phyloP scores from a whole-genome alignment of 768 basidiomycete species.

The Hebeloma cylindrosporum region DNA sequence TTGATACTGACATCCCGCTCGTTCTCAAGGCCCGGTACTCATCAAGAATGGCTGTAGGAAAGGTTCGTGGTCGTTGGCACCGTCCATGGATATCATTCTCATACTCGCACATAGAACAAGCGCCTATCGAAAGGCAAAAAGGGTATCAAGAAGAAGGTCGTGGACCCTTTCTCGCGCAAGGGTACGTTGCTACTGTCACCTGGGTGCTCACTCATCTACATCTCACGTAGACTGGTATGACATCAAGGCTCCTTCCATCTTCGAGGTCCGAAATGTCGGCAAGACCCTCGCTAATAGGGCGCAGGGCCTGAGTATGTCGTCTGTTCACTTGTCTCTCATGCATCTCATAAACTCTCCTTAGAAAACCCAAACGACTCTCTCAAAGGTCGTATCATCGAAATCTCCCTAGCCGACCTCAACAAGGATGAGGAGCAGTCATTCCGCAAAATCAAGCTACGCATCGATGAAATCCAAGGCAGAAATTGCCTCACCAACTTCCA shows the following conservation, averaged over 20 bases:
- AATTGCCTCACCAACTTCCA: slow-evolving; percentile 99
- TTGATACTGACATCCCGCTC: slow-evolving; percentile 41
- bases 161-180: slow-evolving; percentile 99
- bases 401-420: slow-evolving; percentile 96
- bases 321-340: not conserved
- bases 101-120: slow-evolving; percentile 71
- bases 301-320: slow-evolving; percentile 95
- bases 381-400: slow-evolving; percentile 94
- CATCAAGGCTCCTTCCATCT: slow-evolving; percentile 97
- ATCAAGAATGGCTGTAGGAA: slow-evolving; percentile 83
- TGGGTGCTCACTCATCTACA: not conserved
- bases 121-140: slow-evolving; percentile 97
- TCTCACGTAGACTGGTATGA: slow-evolving; percentile 88
- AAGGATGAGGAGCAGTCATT: slow-evolving; percentile 99
- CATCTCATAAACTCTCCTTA: slow-evolving; percentile 29
- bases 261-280: slow-evolving; percentile 94
- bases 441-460: slow-evolving; percentile 98
- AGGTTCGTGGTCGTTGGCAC: slow-evolving; percentile 48
- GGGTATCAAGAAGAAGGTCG: slow-evolving; percentile 99
- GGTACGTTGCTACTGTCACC: slow-evolving; percentile 48
- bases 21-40: slow-evolving; percentile 40
- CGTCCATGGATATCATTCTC: slow-evolving; percentile 10
- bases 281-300: slow-evolving; percentile 99
- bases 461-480: slow-evolving; percentile 97
- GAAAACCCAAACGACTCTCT: slow-evolving; percentile 99